Evolutionary conservation across 768 basidiomycete species (phyloP), one percentile per base, ranked within the genome.

Genomic region (Russula brevipes): DNA sequence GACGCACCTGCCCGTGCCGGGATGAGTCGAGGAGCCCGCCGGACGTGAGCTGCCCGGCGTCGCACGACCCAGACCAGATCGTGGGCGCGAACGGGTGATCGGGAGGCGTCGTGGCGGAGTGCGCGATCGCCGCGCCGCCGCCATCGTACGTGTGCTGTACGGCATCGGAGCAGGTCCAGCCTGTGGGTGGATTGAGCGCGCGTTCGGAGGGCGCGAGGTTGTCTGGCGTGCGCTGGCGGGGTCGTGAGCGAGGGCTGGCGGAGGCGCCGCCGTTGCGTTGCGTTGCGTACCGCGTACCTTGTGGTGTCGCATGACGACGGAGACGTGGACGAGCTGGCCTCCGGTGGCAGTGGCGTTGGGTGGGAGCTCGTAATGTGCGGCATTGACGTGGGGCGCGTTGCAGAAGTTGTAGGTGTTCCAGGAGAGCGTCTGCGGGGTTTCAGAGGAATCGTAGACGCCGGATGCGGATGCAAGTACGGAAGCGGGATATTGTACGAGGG

Each of bases 351-450:
- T 6, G n/a, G 11, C n/a, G 44, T 69, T 59, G n/a, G 61, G 54
- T 3, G 77, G 79, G 19, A 59, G 36, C 5, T 58, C 47, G 57
- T 80, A 82, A 62, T 80, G 76, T 41, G 66, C 69, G 6, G 72
- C 68, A 58, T 76, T 78, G 62, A 80, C 75, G 57, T 79, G 80
- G 0, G 80, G 79, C 0, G 80, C 80, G 55, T 82, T 82, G 71
- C 80, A 82, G 60, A 80, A 82, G 57, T 81, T 82, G 72, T 82
- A 81, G 33, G 79, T 82, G 70, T 80, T 76, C 81, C 81, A 81
- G 0, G 79, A 76, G 11, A 76, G 68, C 50, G 64, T 41, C 0
- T 59, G 58, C 10, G 81, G 80, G 1, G 81, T 81, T 38, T 70
- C 19, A 2, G 80, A 81, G 5, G 78, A 75, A 51, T 78, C 74